Base-by-base conservation (phyloP, 345 rosid genomes). In the Mangifera indica region DNA sequence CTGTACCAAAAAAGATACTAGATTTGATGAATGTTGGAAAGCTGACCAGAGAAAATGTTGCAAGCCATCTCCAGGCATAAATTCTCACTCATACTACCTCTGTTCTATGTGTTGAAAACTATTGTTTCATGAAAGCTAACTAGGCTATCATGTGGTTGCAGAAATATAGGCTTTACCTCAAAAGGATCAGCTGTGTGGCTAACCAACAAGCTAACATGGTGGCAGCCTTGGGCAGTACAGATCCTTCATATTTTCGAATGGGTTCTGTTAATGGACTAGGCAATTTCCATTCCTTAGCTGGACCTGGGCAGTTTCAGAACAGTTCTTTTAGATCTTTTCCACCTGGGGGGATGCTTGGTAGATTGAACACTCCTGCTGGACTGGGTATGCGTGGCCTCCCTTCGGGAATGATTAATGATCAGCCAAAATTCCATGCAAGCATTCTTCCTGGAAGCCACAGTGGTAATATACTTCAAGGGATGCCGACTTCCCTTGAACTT, bases 1-100 rank as follows among this genome's bases (percentile, higher is more conserved):
- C 98, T 66, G 97, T 93, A 71, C 99, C 99, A 2, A 95, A 95
- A 81, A 91, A 88, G 86, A 93, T 95, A 73, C 93, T 95, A 37
- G 97, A 92, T 76, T 67, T 92, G 68, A 95, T 95, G 99, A 87
- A 89, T 77, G 98, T 87, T 68, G 98, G 87, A 67, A 87, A 87
- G 62, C 91, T 93, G 54, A 90, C 95, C 52, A 87, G 97, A 78
- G 98, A 93, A 79, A 92, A 93, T 69, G 97, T 93, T 34, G 97
- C 97, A 55, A 93, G 98, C 82, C 98, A 93, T 79, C 91, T 93
- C 74, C 98, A 93, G 98, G 98, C 79, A 75, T 29, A 59, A 32
- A 62, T 61, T 75, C 79, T 58, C 44, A 53, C 52, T 59, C 49
- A 58, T 18, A 22, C 14, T 37, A 6, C 18, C 26, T 25, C 9